Conservation (phyloP, 1,284 basidiomycete genomes). For the Irpex rosettiformis region DNA sequence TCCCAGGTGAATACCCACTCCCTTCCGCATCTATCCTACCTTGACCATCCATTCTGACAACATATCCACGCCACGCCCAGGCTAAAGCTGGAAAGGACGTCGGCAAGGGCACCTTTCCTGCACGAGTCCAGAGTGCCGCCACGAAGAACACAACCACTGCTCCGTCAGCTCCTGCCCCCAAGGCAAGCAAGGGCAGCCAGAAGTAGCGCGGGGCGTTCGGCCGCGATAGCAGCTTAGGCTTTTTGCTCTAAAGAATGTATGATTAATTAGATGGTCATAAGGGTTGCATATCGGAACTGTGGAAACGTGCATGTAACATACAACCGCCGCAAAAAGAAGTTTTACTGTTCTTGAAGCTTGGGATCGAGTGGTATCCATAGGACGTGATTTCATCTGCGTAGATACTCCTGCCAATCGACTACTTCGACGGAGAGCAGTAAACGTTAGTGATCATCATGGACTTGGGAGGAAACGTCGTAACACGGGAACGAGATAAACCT, state of each 20-base stretch:
- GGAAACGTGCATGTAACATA: not conserved
- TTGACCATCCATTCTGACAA: not conserved
- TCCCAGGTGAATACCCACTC: conserved; percentile 22
- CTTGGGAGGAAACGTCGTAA: too few relatives aligned
- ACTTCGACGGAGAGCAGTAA: not conserved
- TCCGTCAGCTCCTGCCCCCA: not conserved
- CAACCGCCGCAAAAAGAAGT: not conserved
- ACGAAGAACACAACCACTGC: conserved; percentile 14
- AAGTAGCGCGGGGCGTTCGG: not conserved
- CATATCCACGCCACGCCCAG: conserved; percentile 21
- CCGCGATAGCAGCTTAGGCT: not conserved
- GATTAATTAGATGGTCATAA: not conserved
- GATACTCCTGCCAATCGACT: not conserved
- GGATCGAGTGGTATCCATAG: too few relatives aligned
- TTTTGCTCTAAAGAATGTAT: not conserved
- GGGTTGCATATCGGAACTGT: not conserved
- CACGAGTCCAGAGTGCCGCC: conserved; percentile 28
- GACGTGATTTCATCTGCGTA: not conserved
- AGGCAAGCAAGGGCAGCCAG: conserved; percentile 1
- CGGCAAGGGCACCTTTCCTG: conserved; percentile 28
- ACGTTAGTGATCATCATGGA: not conserved
- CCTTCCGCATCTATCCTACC: not conserved
- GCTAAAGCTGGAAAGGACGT: conserved; percentile 30
- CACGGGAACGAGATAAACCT: too few relatives aligned
- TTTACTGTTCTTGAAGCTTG: not conserved